A percentile compares a stretch with the other conserved stretches of the same genome.
Conservation (phyloP, 805 yeast species). For the Wickerhamomyces strasburgensis region DNA sequence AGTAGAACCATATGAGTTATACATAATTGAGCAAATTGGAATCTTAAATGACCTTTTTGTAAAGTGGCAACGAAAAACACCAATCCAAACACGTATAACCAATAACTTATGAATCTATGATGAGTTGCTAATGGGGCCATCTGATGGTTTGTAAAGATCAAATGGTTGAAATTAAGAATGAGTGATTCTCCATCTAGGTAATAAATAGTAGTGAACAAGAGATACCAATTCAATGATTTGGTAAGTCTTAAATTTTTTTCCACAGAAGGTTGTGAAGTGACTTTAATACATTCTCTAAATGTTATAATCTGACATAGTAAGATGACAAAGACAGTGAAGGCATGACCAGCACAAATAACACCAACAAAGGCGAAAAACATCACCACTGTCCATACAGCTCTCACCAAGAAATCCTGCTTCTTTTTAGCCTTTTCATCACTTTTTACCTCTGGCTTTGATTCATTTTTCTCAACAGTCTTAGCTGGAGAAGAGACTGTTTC, state of each 20-base stretch:
- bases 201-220: constrained; percentile 79
- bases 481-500: neutral
- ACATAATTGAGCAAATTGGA: constrained; percentile 92
- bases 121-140: constrained; percentile 61
- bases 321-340: constrained; percentile 70
- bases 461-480: neutral
- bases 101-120: constrained; percentile 80
- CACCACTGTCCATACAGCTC: constrained; percentile 90
- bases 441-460: neutral
- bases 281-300: constrained; percentile 86
- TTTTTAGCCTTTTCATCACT: constrained; percentile 35
- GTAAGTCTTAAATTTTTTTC: constrained; percentile 82
- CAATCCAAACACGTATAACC: constrained; percentile 81
- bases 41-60: constrained; percentile 82
- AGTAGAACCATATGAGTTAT: constrained; percentile 90
- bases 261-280: constrained; percentile 72
- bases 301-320: constrained; percentile 73
- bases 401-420: constrained; percentile 76
- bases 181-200: constrained; percentile 85
- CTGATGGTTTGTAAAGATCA: constrained; percentile 45
- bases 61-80: constrained; percentile 85
- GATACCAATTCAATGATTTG: constrained; percentile 87
- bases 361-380: constrained; percentile 76
- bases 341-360: constrained; percentile 77
- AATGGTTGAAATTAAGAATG: constrained; percentile 57